Evolutionary conservation across 768 basidiomycete genomes (phyloP).

Genomic region (Phaeotremella skinneri): DNA sequence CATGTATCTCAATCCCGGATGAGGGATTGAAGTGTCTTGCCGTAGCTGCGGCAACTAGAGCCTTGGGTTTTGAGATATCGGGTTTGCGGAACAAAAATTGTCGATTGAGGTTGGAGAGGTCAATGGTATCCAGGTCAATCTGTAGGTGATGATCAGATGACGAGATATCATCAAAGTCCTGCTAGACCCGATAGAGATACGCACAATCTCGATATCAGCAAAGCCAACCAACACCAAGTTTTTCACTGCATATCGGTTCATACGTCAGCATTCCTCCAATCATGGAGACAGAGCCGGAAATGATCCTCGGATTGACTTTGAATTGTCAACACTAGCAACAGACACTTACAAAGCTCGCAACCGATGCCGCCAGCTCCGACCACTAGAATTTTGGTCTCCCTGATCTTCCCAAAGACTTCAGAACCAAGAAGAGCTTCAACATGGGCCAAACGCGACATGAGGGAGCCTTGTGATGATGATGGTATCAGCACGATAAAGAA

Average conservation of each 20-base stretch:
- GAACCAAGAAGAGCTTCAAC: constrained; percentile 76
- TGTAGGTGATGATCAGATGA: constrained; percentile 15
- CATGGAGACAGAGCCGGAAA: not conserved
- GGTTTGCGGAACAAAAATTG: constrained; percentile 98
- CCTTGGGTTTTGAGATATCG: constrained; percentile 95
- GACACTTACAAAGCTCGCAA: constrained; percentile 77
- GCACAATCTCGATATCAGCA: constrained; percentile 73
- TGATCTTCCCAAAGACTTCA: constrained; percentile 59
- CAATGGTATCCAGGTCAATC: constrained; percentile 99
- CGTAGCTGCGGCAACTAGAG: constrained; percentile 61
- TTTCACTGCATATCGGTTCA: constrained; percentile 65
- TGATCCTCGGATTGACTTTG: constrained; percentile 5
- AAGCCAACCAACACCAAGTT: constrained; percentile 92
- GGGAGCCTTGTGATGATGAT: not conserved
- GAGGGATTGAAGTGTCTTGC: constrained; percentile 58
- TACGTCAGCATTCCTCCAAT: constrained; percentile 9
- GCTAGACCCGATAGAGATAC: constrained; percentile 13
- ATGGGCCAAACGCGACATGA: constrained; percentile 55
- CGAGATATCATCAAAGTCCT: not conserved
- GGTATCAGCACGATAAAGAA: not conserved
- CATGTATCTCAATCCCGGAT: constrained; percentile 78
- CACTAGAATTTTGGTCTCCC: constrained; percentile 60
- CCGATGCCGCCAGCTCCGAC: constrained; percentile 98
- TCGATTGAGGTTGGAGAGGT: constrained; percentile 96
- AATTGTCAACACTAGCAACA: not conserved